Evolutionary conservation across 1,284 basidiomycete species (phyloP), one percentile per base, ranked within the genome.

Genomic region (Chalciporus sp.): DNA sequence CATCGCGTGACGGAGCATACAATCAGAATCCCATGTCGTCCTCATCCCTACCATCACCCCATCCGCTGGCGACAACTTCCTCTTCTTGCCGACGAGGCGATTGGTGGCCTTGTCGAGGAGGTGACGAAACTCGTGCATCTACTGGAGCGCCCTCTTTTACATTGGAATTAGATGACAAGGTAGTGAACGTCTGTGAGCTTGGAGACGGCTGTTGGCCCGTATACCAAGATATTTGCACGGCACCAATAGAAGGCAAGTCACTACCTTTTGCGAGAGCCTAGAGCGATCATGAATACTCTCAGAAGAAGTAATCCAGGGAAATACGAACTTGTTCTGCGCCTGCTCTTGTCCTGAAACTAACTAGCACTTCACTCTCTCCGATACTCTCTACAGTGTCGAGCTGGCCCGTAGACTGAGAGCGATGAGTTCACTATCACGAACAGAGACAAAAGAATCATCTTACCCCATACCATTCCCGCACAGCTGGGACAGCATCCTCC

Each of bases 401-500:
- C 60, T 86, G 86, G 12, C 86, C 86, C 2, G 80, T 79, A 20
- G 82, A 79, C 87, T 90, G 27, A 27, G n/a, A 16, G 17, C 4
- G 23, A 49, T 58, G n/a, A 58, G 57, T 50, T 50, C 17, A 27
- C 45, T 43, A 35, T 50, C 52, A 49, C 20, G 28, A 31, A 28
- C 44, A 56, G n/a, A 2, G 47, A 40, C 19, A 31, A 10, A 29
- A 4, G 61, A 46, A 16, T 19, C 29, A 31, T 63, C 83, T 60
- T 61, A 89, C 86, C 79, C 92, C 89, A 69, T 89, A 95, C 86
- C 92, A 95, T 59, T 90, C 85, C 58, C 82, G 83, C 50, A 94
- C 77, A 23, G 83, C 79, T 59, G 86, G 83, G 44, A 80, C 63
- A 49, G 75, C 76, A 35, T 83, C 83, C 23, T 76, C 74, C 29